Evolutionary conservation across 2,329 filamentous ascomycete species (phyloP).

Genomic region (Tolypocladium tropicale): DNA sequence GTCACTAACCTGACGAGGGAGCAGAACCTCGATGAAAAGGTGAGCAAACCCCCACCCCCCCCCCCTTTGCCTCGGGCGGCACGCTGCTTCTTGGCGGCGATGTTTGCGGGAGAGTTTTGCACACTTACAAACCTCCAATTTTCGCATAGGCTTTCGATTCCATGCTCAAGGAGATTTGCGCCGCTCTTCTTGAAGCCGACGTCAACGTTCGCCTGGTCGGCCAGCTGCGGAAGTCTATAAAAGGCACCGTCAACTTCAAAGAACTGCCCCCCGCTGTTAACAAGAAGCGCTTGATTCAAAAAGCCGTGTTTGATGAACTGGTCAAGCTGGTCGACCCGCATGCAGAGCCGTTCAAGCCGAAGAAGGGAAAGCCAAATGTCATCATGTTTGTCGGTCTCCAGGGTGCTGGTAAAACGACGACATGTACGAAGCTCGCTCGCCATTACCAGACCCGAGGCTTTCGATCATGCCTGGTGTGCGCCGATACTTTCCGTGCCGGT

Average conservation of each 20-base stretch:
- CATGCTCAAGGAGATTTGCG: conserved; percentile 98
- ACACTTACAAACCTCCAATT: background rate
- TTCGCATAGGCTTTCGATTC: conserved; percentile 70
- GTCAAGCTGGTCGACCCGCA: conserved; percentile 94
- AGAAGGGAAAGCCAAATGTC: conserved; percentile 91
- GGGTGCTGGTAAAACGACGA: conserved; percentile 95
- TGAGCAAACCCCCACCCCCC: conserved; percentile 20
- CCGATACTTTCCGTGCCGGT: conserved; percentile 96
- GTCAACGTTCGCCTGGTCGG: conserved; percentile 93
- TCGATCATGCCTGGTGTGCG: conserved; percentile 87
- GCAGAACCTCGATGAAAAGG: conserved; percentile 93
- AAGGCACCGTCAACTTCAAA: conserved; percentile 84
- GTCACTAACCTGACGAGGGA: conserved; percentile 88
- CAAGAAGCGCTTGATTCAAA: conserved; percentile 97
- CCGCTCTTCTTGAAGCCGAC: conserved; percentile 90
- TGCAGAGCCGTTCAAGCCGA: conserved; percentile 89
- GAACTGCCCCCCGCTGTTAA: conserved; percentile 85
- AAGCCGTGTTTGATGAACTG: conserved; percentile 93
- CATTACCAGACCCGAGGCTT: conserved; percentile 94
- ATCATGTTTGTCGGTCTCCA: conserved; percentile 99
- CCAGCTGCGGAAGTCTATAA: conserved; percentile 87
- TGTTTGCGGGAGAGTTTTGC: background rate
- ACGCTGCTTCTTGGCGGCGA: too few relatives aligned
- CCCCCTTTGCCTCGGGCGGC: background rate
- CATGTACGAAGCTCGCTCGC: conserved; percentile 90